Evolutionary conservation across 768 basidiomycete genomes (phyloP).

Genomic region (Leccinellum luteum): DNA sequence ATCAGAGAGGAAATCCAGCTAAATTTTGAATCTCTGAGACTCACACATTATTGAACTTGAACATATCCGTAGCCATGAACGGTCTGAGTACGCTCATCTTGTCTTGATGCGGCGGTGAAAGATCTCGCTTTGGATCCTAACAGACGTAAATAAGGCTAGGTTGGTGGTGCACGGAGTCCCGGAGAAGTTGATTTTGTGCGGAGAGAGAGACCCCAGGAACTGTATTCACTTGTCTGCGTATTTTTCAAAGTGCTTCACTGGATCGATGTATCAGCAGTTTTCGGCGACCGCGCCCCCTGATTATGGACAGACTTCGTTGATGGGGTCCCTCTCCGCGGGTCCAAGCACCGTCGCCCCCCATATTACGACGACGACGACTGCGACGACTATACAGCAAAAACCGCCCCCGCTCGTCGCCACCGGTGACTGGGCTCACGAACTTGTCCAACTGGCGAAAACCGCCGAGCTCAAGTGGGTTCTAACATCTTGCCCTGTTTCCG

Average conservation of each 20-base stretch:
- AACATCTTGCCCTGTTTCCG: not conserved
- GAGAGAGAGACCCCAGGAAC: constrained; percentile 29
- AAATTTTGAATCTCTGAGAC: constrained; percentile 20
- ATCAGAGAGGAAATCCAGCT: constrained; percentile 3
- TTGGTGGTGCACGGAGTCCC: constrained; percentile 30
- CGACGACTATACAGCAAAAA: constrained; percentile 21
- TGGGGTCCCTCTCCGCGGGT: constrained; percentile 32
- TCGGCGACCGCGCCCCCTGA: constrained; percentile 31
- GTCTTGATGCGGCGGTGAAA: not conserved
- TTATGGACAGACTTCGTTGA: constrained; percentile 33
- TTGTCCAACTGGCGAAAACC: constrained; percentile 82
- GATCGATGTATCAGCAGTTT: constrained; percentile 37
- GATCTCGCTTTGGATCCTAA: constrained; percentile 26
- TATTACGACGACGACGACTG: constrained; percentile 23
- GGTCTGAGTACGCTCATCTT: constrained; percentile 85
- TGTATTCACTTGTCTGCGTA: constrained; percentile 18
- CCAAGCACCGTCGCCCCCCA: constrained; percentile 34
- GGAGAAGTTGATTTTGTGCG: not conserved
- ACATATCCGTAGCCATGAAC: constrained; percentile 86
- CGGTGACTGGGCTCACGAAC: constrained; percentile 85
- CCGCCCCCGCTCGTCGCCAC: constrained; percentile 65
- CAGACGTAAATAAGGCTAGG: constrained; percentile 24
- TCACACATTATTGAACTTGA: constrained; percentile 90
- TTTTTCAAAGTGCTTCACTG: constrained; percentile 22
- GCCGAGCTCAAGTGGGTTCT: constrained; percentile 80